phyloP scores from a whole-genome alignment of 2,329 filamentous ascomycete species.

The Emericellopsis atlantica region DNA sequence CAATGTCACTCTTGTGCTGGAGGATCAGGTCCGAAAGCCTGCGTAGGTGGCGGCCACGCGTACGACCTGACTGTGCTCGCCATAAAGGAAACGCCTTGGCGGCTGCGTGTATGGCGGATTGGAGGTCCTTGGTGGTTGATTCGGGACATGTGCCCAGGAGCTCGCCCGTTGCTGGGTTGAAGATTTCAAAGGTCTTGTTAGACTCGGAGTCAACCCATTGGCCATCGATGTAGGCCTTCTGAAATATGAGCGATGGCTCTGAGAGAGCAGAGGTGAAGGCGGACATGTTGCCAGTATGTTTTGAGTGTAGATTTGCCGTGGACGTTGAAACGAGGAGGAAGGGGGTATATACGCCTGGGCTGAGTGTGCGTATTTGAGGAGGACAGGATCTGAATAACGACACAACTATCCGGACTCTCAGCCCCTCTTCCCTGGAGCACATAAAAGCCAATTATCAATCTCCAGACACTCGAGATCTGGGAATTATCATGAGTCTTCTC shows the following conservation, averaged over 20 bases:
- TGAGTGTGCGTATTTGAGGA: too few relatives aligned
- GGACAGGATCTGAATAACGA: too few relatives aligned
- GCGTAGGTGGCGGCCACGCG: background rate
- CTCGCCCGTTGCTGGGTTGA: background rate
- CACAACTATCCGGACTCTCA: too few relatives aligned
- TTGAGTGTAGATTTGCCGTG: too few relatives aligned
- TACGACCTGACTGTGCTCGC: background rate
- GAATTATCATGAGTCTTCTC: too few relatives aligned
- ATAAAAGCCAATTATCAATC: too few relatives aligned
- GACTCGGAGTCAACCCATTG: conserved; percentile 50
- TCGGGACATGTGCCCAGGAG: background rate
- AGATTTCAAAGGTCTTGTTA: conserved; percentile 1
- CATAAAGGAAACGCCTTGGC: background rate
- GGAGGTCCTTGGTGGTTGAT: background rate
- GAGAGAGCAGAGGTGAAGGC: background rate
- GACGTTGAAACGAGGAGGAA: too few relatives aligned
- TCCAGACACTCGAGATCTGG: too few relatives aligned
- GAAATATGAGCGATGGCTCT: conserved; percentile 43
- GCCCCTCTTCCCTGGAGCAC: too few relatives aligned
- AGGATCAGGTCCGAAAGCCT: background rate
- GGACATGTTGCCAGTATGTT: background rate
- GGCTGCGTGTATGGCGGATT: conserved; percentile 1
- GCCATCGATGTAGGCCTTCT: conserved; percentile 58
- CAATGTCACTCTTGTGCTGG: background rate
- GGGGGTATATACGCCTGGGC: too few relatives aligned